Evolutionary conservation across 306 rosid species (phyloP), one percentile per base, ranked within the genome.

Genomic region (Casuarina glauca): DNA sequence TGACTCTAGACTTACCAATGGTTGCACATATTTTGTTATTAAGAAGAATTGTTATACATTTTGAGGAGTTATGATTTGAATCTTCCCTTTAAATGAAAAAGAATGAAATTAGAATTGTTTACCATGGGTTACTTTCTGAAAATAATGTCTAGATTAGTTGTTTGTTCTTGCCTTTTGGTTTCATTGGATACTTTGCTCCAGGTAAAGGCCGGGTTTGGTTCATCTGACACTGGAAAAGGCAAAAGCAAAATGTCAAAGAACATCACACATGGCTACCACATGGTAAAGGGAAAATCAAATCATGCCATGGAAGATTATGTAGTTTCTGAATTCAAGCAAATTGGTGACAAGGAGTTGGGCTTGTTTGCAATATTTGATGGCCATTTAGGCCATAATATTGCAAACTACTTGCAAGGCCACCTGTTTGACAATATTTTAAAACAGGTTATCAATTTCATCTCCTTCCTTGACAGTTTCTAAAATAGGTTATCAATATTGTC

Each of bases 361-460:
- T 81, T 91, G 42, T 89, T 91, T 79, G 96, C 96, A 6, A 91
- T 91, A 67, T 91, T 91, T 41, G 96, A 91, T 76, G 93, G 93
- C 48, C 96, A 91, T 81, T 86, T 84, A 76, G 93, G 96, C 66
- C 90, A 91, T 73, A 85, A 87, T 55, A 88, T 91, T 51, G 90
- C 93, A 19, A 84, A 74, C 84, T 91, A 85, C 83, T 89, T 91
- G 85, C 90, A 85, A 42, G 69, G 49, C 79, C 77, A 91, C 80
- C 93, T 91, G 38, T 91, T 91, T 15, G 76, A 86, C 13, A 87
- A 84, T 70, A 91, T 91, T 44, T 83, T 91, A 72, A 84, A 89
- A 52, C 87, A 91, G 91, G 96, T 84, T 45, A 41, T 44, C 13
- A 50, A 26, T n/a, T 44, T 66, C 12, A 45, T 36, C 51, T 53